These are phyloP conservation scores for Limnanthes douglasii DNA, from an alignment of 345 rosid species.

Conservation along the genomic window DNA sequence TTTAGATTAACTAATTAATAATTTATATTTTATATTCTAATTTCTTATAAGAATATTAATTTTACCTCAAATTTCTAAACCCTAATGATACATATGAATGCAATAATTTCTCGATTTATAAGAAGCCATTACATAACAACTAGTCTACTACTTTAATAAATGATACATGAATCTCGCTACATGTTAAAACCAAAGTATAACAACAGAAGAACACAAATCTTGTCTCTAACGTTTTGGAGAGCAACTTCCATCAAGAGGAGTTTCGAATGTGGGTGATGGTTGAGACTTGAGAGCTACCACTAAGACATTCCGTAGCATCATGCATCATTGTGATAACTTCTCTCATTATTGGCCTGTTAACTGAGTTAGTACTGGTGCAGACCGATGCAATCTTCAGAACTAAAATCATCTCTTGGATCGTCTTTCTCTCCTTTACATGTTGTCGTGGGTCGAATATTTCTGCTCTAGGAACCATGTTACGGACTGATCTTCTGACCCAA, in stretches of 20 bases:
- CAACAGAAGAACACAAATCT: no score
- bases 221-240: conserved; percentile 8
- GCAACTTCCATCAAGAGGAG: conserved; percentile 12
- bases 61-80: no score
- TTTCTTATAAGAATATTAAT: no score
- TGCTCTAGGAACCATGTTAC: conserved; percentile 16
- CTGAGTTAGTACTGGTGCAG: conserved; percentile 53
- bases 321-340: conserved; percentile 64
- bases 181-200: no score
- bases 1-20: no score
- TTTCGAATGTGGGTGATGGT: conserved; percentile 26
- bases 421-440: conserved; percentile 19
- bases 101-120: no score
- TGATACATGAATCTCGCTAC: no score
- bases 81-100: no score
- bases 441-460: conserved; percentile 46
- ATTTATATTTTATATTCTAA: no score
- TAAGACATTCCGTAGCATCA: conserved; percentile 28
- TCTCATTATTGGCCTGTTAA: conserved; percentile 56
- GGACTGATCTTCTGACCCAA: conserved; percentile 56
- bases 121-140: no score
- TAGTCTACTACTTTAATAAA: no score
- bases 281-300: conserved; percentile 14
- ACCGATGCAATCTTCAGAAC: conserved; percentile 60
- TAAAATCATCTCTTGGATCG: conserved; percentile 41